Conservation (phyloP, 768 basidiomycete species). For the Suillus weaverae region DNA sequence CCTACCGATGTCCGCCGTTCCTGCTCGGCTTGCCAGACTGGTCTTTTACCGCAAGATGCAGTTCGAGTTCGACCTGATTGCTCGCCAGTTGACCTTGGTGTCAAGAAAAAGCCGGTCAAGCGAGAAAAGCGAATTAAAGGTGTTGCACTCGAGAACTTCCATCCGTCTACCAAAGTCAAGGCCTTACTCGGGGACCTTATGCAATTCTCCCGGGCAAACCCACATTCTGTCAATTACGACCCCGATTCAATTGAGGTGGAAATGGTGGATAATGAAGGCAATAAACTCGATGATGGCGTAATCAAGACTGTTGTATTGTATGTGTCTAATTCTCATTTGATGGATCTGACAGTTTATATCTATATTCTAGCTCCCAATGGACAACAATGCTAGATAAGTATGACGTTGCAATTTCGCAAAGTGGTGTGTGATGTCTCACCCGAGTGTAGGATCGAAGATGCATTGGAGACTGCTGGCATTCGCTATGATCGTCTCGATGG, state of each 20-base stretch:
- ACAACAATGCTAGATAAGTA: constrained; percentile 92
- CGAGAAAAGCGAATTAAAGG: constrained; percentile 69
- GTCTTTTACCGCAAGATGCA: constrained; percentile 69
- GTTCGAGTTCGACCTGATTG: constrained; percentile 76
- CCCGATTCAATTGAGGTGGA: constrained; percentile 70
- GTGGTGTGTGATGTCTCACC: constrained; percentile 6
- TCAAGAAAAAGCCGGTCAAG: constrained; percentile 65
- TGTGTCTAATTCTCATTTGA: constrained; percentile 36
- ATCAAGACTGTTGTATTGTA: constrained; percentile 96
- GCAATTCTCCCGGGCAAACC: constrained; percentile 80
- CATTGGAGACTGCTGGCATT: constrained; percentile 78
- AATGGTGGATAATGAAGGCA: constrained; percentile 74
- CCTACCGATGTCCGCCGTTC: constrained; percentile 52
- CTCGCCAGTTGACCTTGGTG: constrained; percentile 35
- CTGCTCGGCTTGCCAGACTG: constrained; percentile 79
- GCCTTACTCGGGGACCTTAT: constrained; percentile 79
- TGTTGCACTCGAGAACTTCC: constrained; percentile 52
- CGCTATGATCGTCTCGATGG: constrained; percentile 92
- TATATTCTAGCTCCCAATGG: constrained; percentile 77
- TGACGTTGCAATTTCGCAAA: constrained; percentile 2
- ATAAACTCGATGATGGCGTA: constrained; percentile 63
- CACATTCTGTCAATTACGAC: constrained; percentile 86
- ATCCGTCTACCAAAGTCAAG: constrained; percentile 86
- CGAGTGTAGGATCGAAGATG: constrained; percentile 77
- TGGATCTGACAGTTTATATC: constrained; percentile 13